Conservation (phyloP, 257 asterid genomes). For the Primulina tabacum region DNA sequence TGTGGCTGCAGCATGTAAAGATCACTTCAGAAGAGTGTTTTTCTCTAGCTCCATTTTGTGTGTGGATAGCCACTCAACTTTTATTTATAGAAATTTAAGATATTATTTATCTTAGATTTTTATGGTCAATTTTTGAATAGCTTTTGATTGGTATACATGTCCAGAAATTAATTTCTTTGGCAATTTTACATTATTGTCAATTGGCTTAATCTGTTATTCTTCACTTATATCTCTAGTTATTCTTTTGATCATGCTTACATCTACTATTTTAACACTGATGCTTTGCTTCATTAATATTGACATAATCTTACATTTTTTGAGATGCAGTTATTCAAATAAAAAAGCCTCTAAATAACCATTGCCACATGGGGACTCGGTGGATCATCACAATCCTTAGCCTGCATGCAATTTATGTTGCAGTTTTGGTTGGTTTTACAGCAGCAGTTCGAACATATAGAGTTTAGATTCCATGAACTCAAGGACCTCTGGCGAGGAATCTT, state of each 20-base stretch:
- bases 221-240: neutral
- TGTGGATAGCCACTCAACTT: neutral
- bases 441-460: slow-evolving; percentile 71
- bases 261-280: neutral
- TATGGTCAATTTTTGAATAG: slow-evolving; percentile 8
- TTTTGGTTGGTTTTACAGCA: slow-evolving; percentile 65
- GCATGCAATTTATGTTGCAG: slow-evolving; percentile 63
- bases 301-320: slow-evolving; percentile 12
- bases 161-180: neutral
- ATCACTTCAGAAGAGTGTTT: slow-evolving; percentile 16
- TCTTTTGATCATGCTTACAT: neutral
- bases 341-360: slow-evolving; percentile 68
- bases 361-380: slow-evolving; percentile 75
- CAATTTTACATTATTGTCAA: too few relatives aligned
- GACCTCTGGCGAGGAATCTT: slow-evolving; percentile 85
- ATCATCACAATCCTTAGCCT: slow-evolving; percentile 58
- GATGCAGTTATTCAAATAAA: slow-evolving; percentile 56
- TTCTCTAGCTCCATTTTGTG: slow-evolving; percentile 22
- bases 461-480: slow-evolving; percentile 81
- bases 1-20: slow-evolving; percentile 57
- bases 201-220: neutral
- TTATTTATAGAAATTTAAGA: neutral
- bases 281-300: neutral
- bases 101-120: neutral
- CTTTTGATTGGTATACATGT: neutral